Conservation (phyloP, 495 filamentous ascomycete genomes). For the Cercophora samala region DNA sequence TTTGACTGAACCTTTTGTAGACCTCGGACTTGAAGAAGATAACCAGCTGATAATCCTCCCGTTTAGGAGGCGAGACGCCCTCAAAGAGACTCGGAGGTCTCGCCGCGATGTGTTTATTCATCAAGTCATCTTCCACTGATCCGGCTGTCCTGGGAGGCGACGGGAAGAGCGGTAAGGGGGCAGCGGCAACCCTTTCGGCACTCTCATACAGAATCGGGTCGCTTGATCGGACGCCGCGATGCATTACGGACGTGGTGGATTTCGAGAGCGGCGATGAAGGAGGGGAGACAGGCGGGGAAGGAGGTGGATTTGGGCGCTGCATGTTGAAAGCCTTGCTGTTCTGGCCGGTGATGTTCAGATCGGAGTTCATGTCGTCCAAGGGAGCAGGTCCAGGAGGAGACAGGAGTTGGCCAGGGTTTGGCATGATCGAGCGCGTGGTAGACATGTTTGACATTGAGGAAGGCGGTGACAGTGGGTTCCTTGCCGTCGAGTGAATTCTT, state of each 20-base stretch:
- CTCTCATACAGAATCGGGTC: slow-evolving; percentile 49
- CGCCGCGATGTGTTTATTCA: slow-evolving; percentile 65
- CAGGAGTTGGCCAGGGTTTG: slow-evolving; percentile 59
- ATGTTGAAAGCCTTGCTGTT: slow-evolving; percentile 31
- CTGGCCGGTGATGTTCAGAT: slow-evolving; percentile 9
- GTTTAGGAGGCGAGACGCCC: slow-evolving; percentile 58
- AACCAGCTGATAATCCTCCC: slow-evolving; percentile 66
- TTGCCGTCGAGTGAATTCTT: slow-evolving; percentile 11
- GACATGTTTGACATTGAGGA: slow-evolving; percentile 7
- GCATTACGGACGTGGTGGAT: slow-evolving; percentile 45
- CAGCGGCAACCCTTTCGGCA: slow-evolving; percentile 42
- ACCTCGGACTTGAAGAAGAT: slow-evolving; percentile 66
- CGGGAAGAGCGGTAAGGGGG: slow-evolving; percentile 57
- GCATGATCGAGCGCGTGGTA: slow-evolving; percentile 10
- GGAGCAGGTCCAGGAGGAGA: slow-evolving; percentile 68
- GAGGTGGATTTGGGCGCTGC: slow-evolving; percentile 33
- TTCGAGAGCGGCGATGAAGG: slow-evolving; percentile 32
- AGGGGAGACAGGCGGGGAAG: slow-evolving; percentile 73
- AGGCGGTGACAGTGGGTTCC: slow-evolving; percentile 4
- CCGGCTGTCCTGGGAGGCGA: slow-evolving; percentile 30
- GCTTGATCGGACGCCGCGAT: slow-evolving; percentile 35
- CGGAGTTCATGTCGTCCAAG: slow-evolving; percentile 54
- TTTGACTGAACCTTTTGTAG: slow-evolving; percentile 54
- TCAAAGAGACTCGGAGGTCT: slow-evolving; percentile 56
- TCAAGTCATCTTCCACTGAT: slow-evolving; percentile 42